Base-by-base conservation (phyloP, 2,329 filamentous ascomycete genomes). In the Calonectria henricotiae region DNA sequence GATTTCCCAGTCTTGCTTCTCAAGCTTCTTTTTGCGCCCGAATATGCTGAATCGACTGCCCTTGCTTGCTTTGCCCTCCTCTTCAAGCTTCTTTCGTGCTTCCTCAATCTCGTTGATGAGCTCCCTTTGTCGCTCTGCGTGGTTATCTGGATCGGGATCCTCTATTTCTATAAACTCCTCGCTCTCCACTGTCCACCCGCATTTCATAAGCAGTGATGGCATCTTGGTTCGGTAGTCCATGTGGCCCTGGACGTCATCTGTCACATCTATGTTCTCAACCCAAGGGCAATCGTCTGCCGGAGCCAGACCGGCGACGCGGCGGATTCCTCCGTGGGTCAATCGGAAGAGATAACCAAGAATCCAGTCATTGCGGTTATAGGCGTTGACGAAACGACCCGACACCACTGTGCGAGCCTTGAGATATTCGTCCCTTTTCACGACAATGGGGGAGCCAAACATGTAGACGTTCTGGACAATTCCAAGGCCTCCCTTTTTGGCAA, bases 151-250 rank as follows among this genome's bases (percentile, higher is more conserved):
- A 78, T 99, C 96, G 0, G 96, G 95, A 75, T 99, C 96, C 80
- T 98, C 96, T 70, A 99, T 98, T 82, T 99, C 96, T 1, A 90
- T 92, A 79, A 98, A 99, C 80, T 98, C 96, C 76, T 98, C 95
- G 73, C 92, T 95, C 78, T 98, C 92, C 4, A 98, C 94, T 64
- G 92, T 85, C 95, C 95, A 99, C 17, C 95, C 96, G 41, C 95
- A 94, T 80, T 96, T 92, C 72, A 94, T 91, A 62, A 99, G 86
- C 20, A 99, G 87, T 68, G 90, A 90, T 17, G 96, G 96, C 92
- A 99, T 98, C 43, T 95, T 94, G 30, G 90, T 90, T 81, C 96
- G 94, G 83, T 99, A 99, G 63, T 96, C 94, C 96, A 98, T 98
- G 80, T 99, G 96, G 1, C 96, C 96, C 32, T 92, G 90, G 17